These are phyloP conservation scores for Pouteria campechiana DNA, from an alignment of 179 eudicot genomes.

Conservation along the genomic window DNA sequence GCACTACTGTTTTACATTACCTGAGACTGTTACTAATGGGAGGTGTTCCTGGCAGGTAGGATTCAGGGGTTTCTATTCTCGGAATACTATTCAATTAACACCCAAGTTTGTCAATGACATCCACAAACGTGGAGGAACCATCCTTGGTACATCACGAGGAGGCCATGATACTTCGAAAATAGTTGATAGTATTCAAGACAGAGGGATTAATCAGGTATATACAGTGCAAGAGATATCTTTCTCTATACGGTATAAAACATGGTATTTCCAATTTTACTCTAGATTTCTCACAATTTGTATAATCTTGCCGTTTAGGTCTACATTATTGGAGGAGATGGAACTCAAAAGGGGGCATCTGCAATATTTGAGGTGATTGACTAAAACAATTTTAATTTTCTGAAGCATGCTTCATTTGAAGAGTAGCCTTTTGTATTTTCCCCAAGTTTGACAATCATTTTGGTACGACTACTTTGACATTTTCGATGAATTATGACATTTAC, in stretches of 20 bases:
- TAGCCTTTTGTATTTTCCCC: background rate
- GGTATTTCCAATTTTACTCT: background rate
- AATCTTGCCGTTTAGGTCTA: constrained; percentile 41
- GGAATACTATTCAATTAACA: constrained; percentile 49
- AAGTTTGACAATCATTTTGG: background rate
- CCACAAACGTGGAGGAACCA: constrained; percentile 84
- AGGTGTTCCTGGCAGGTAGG: too few relatives aligned
- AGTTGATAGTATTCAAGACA: constrained; percentile 85
- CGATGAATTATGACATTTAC: too few relatives aligned
- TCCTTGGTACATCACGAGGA: constrained; percentile 81
- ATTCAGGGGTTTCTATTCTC: constrained; percentile 75
- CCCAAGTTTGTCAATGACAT: constrained; percentile 69
- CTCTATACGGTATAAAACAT: too few relatives aligned
- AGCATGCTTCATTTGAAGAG: background rate
- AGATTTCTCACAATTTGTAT: background rate
- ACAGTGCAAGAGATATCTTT: background rate
- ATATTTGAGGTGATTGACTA: constrained; percentile 48
- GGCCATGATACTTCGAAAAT: constrained; percentile 62
- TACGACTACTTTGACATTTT: too few relatives aligned
- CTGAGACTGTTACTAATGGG: too few relatives aligned
- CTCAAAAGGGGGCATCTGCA: constrained; percentile 77
- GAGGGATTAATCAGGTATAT: constrained; percentile 80
- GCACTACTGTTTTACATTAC: too few relatives aligned
- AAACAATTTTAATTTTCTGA: background rate
- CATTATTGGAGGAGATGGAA: constrained; percentile 96